Percentiles rank a stretch among this genome's conserved stretches.
Evolutionary conservation across 176 grass and related monocot species (phyloP).

Genomic region (Oryza coarctata): DNA sequence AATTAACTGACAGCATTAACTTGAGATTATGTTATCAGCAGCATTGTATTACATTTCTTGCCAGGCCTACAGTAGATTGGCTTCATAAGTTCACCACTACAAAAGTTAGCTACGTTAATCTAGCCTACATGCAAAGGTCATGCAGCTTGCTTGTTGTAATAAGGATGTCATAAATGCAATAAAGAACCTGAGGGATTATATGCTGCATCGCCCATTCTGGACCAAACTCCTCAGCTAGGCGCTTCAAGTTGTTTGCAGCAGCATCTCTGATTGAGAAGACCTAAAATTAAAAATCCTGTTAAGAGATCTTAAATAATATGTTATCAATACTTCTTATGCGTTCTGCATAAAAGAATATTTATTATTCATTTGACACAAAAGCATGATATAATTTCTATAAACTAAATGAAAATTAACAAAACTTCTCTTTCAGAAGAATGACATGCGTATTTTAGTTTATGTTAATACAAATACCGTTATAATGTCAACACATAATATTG

Average conservation of each 20-base stretch:
- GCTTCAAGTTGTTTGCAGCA: constrained; percentile 91
- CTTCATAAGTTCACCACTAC: not conserved
- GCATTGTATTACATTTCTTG: not conserved
- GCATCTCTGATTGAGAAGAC: constrained; percentile 97
- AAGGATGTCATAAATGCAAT: not conserved
- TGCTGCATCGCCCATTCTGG: constrained; percentile 97
- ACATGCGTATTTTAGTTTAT: not conserved
- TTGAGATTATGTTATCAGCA: not conserved
- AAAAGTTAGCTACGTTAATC: not conserved
- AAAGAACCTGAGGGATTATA: constrained; percentile 81
- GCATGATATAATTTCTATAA: not conserved
- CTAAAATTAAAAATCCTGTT: constrained; percentile 39
- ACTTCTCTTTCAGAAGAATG: not conserved
- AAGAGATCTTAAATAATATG: not conserved
- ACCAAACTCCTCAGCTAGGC: constrained; percentile 88
- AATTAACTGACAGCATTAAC: not conserved
- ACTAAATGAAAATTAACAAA: not conserved
- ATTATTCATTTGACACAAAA: not conserved
- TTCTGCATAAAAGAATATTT: not conserved
- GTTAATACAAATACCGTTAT: not conserved
- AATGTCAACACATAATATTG: no score
- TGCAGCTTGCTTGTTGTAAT: not conserved
- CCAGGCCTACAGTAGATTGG: not conserved
- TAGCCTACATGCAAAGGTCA: not conserved
- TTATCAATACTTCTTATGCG: not conserved